Percentiles rank a stretch among this genome's conserved stretches.
Evolutionary conservation across 176 grass and related monocot species (phyloP).

Genomic region (Raddia distichophylla): DNA sequence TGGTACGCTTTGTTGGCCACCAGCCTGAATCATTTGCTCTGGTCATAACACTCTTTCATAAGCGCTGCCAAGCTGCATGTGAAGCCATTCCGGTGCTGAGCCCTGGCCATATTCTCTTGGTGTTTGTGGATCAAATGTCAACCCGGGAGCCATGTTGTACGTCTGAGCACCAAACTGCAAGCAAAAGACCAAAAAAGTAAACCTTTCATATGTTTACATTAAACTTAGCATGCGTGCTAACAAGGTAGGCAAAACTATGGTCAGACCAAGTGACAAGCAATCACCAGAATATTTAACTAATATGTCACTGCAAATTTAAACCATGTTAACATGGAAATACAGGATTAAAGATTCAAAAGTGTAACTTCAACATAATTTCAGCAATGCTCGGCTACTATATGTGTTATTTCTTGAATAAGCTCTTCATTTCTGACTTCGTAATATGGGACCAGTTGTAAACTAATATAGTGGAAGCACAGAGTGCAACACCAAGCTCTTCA

Average conservation of each 20-base stretch:
- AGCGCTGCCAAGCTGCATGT: conserved; percentile 82
- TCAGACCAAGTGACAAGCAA: not conserved
- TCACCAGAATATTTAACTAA: not conserved
- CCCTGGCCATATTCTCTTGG: conserved; percentile 69
- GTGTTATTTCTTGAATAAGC: too few relatives aligned
- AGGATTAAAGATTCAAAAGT: conserved; percentile 1
- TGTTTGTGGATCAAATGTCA: conserved; percentile 67
- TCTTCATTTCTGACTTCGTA: too few relatives aligned
- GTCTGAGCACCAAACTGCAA: conserved; percentile 56
- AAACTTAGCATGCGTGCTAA: not conserved
- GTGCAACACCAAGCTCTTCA: conserved; percentile 1
- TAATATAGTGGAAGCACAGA: not conserved
- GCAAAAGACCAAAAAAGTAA: not conserved
- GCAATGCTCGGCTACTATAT: not conserved
- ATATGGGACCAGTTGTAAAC: not conserved
- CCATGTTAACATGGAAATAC: too few relatives aligned
- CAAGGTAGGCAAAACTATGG: not conserved
- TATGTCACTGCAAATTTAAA: not conserved
- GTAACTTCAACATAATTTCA: not conserved
- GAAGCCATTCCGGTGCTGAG: conserved; percentile 75
- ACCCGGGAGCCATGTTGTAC: conserved; percentile 58
- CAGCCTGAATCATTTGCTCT: conserved; percentile 8
- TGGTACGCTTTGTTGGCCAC: conserved; percentile 29
- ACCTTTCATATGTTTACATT: not conserved
- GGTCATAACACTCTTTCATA: conserved; percentile 83